Percentiles rank a stretch among this genome's conserved stretches.
Conservation (phyloP, 352 stramenopile genomes). For the Pythium sukuiense region DNA sequence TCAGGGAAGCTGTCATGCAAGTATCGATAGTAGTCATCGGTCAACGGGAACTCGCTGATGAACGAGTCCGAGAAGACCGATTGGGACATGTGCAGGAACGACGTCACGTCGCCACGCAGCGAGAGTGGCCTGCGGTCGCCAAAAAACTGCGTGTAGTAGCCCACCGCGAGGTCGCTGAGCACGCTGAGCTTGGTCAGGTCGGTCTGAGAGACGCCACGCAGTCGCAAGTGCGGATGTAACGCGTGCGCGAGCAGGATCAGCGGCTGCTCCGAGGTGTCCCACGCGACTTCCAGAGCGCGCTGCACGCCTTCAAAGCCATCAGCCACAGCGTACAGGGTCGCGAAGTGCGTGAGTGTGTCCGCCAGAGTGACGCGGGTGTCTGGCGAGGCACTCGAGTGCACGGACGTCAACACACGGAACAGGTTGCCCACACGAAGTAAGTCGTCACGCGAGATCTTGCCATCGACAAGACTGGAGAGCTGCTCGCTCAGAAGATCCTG, state of each 20-base stretch:
- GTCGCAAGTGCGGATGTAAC: conserved; percentile 52
- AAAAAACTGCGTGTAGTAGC: conserved; percentile 59
- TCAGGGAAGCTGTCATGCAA: conserved; percentile 60
- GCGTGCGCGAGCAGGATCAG: conserved; percentile 63
- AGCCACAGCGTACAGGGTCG: conserved; percentile 40
- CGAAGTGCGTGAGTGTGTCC: conserved; percentile 46
- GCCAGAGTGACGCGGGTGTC: conserved; percentile 32
- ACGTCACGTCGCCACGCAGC: conserved; percentile 62
- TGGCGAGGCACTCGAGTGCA: conserved; percentile 28
- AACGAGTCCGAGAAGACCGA: conserved; percentile 46
- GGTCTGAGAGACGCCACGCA: conserved; percentile 38
- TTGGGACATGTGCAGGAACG: conserved; percentile 64
- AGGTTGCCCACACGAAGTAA: conserved; percentile 47
- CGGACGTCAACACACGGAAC: conserved; percentile 38
- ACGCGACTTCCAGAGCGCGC: conserved; percentile 52
- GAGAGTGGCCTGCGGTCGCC: conserved; percentile 36
- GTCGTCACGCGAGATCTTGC: conserved; percentile 35
- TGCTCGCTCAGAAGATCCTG: conserved; percentile 26
- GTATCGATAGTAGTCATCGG: conserved; percentile 71
- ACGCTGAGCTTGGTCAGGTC: conserved; percentile 57
- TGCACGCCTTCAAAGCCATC: conserved; percentile 51
- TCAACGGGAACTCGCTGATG: conserved; percentile 52
- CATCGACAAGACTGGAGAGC: conserved; percentile 30
- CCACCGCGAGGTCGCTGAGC: conserved; percentile 57
- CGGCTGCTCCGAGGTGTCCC: conserved; percentile 60